Conservation (phyloP, 305 asterid species). For the Solanum chacoense region DNA sequence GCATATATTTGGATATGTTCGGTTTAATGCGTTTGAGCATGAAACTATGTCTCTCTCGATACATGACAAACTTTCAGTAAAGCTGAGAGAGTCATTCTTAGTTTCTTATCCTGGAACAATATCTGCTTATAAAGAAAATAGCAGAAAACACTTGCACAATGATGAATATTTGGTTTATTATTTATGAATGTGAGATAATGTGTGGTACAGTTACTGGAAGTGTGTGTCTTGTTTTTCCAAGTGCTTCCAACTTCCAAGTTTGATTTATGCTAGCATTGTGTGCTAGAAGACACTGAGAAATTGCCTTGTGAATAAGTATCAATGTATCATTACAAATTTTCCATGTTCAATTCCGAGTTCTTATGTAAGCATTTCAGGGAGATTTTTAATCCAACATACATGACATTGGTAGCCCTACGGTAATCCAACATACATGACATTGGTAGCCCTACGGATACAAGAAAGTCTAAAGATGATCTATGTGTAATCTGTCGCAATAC, state of each 20-base stretch:
- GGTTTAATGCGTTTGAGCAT: neutral
- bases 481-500: neutral
- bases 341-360: neutral
- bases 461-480: neutral
- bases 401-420: neutral
- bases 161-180: neutral
- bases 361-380: neutral
- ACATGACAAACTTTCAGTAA: neutral
- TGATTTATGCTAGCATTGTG: neutral
- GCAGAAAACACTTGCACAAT: neutral
- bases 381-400: neutral
- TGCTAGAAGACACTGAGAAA: neutral
- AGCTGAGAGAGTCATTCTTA: neutral
- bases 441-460: neutral
- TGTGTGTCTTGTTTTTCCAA: neutral
- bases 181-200: neutral
- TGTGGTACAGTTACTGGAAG: neutral
- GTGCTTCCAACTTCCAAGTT: neutral
- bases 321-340: neutral
- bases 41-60: neutral
- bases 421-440: neutral
- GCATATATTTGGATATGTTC: neutral
- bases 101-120: neutral
- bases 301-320: neutral
- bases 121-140: neutral